Conservation (phyloP, 106 monocot genomes). For the Phalaenopsis equestris region DNA sequence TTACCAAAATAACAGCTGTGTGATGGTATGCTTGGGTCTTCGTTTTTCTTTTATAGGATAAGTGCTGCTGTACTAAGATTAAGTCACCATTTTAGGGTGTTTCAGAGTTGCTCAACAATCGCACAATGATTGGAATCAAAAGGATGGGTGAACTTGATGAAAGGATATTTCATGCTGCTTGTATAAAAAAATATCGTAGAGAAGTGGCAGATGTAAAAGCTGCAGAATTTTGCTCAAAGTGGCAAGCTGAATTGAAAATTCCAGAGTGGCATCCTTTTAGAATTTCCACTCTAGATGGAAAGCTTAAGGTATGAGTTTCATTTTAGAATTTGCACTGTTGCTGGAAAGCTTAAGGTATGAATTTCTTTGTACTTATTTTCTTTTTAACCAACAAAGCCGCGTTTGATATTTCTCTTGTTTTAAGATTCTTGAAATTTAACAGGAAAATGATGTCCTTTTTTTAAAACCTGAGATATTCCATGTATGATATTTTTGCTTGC, state of each 20-base stretch:
- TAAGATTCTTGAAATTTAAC: background rate
- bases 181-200: slow-evolving; percentile 24
- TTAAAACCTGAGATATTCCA: no score
- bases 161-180: slow-evolving; percentile 24
- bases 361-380: background rate
- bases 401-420: background rate
- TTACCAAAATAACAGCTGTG: background rate
- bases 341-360: slow-evolving; percentile 39
- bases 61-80: background rate
- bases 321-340: slow-evolving; percentile 18
- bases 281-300: slow-evolving; percentile 19
- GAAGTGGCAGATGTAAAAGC: slow-evolving; percentile 33
- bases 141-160: slow-evolving; percentile 44
- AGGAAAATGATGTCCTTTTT: background rate
- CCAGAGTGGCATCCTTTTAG: slow-evolving; percentile 59
- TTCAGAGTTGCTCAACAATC: slow-evolving; percentile 8
- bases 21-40: background rate
- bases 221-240: slow-evolving; percentile 25
- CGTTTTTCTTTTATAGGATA: background rate
- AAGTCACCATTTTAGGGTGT: slow-evolving; percentile 16
- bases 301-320: slow-evolving; percentile 30
- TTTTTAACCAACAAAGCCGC: background rate
- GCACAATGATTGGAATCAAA: slow-evolving; percentile 30
- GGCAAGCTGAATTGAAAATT: slow-evolving; percentile 44
- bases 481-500: background rate